Conservation (phyloP, 495 filamentous ascomycete genomes). For the Penicillium diatomitis region DNA sequence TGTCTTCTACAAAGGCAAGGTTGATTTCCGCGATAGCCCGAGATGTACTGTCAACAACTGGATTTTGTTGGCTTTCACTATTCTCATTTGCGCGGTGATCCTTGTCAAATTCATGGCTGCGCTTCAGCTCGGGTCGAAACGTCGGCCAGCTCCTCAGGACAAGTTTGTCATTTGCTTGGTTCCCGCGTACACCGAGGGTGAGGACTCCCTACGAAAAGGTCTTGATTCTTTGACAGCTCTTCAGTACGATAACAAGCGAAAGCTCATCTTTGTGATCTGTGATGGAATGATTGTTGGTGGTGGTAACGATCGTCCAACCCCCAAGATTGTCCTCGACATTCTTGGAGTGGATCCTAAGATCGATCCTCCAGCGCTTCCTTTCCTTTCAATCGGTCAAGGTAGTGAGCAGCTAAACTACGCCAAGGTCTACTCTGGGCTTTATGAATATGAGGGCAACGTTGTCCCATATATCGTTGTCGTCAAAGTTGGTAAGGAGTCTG, state of each 20-base stretch:
- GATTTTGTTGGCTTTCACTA: slow-evolving; percentile 76
- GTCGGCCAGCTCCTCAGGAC: slow-evolving; percentile 81
- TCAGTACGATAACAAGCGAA: slow-evolving; percentile 97
- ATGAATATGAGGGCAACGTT: slow-evolving; percentile 95
- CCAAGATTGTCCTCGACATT: slow-evolving; percentile 95
- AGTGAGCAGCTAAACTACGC: slow-evolving; percentile 95
- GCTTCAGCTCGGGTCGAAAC: slow-evolving; percentile 87
- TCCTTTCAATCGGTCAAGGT: slow-evolving; percentile 82
- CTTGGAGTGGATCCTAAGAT: slow-evolving; percentile 95
- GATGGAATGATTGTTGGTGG: slow-evolving; percentile 96
- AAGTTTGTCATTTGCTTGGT: slow-evolving; percentile 99
- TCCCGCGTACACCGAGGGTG: slow-evolving; percentile 95
- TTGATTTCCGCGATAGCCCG: slow-evolving; percentile 71
- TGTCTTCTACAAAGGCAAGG: slow-evolving; percentile 70
- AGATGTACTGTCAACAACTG: slow-evolving; percentile 86
- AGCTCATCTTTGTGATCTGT: slow-evolving; percentile 86
- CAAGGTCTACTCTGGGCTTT: slow-evolving; percentile 96
- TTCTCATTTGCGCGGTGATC: slow-evolving; percentile 73
- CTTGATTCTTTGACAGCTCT: slow-evolving; percentile 90
- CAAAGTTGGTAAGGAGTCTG: slow-evolving; percentile 94
- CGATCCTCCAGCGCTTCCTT: slow-evolving; percentile 85
- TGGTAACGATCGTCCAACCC: slow-evolving; percentile 93
- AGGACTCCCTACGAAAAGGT: slow-evolving; percentile 84
- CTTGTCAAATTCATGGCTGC: slow-evolving; percentile 86
- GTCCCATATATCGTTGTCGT: slow-evolving; percentile 94